Evolutionary conservation across 164 flowering plant genomes (phyloP).

Genomic region (Protea cynaroides): DNA sequence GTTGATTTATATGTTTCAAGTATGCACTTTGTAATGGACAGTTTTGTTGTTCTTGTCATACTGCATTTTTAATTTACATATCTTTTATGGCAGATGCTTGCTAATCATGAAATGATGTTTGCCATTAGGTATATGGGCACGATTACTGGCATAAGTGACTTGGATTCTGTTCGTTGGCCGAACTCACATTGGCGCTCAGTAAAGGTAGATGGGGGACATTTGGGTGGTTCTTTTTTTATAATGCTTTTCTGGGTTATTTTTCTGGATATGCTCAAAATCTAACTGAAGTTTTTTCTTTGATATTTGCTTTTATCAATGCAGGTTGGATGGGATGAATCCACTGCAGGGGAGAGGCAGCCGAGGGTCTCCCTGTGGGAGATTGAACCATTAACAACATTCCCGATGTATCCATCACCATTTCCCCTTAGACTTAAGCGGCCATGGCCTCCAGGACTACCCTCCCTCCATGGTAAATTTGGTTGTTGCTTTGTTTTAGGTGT

Average conservation of each 20-base stretch:
- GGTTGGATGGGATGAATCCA: slow-evolving; percentile 99
- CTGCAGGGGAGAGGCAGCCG: slow-evolving; percentile 97
- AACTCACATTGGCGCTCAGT: slow-evolving; percentile 97
- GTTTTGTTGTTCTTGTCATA: no score
- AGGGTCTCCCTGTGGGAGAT: slow-evolving; percentile 97
- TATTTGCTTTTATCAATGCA: slow-evolving; percentile 20
- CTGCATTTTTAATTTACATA: no score
- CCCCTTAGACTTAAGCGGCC: slow-evolving; percentile 92
- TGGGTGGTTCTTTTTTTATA: background rate
- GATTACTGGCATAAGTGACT: slow-evolving; percentile 80
- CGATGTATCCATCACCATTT: slow-evolving; percentile 93
- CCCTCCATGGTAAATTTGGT: slow-evolving; percentile 50
- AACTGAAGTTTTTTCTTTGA: background rate
- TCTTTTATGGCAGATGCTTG: background rate
- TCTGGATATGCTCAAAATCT: no score
- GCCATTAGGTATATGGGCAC: slow-evolving; percentile 82
- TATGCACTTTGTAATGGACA: no score
- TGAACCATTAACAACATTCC: slow-evolving; percentile 93
- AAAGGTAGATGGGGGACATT: slow-evolving; percentile 41
- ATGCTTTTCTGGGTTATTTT: no score
- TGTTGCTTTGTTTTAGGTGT: slow-evolving; percentile 2
- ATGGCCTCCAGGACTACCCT: slow-evolving; percentile 81
- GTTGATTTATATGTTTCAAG: no score
- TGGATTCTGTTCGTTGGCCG: slow-evolving; percentile 78
- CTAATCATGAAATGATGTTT: slow-evolving; percentile 4